Percentiles rank a stretch among this genome's conserved stretches.
Conservation (phyloP, 441 rosid species). For the Pelargonium cotyledonis region DNA sequence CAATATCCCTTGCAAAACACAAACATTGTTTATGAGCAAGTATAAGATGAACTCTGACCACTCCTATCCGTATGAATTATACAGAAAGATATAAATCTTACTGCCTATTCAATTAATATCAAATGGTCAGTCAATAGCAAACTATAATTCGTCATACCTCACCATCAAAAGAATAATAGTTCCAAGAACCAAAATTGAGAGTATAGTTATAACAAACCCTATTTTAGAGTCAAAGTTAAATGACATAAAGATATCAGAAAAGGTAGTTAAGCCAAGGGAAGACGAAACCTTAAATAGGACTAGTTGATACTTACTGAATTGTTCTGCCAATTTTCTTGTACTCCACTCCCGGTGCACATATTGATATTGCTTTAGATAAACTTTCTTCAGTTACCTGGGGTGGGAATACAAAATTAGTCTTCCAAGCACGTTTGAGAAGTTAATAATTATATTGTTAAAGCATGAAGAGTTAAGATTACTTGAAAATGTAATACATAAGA, state of each 20-base stretch:
- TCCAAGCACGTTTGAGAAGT: slow-evolving; percentile 13
- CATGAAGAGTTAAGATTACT: background rate
- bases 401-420: slow-evolving; percentile 20
- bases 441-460: background rate
- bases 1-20: slow-evolving; percentile 51
- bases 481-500: background rate
- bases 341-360: slow-evolving; percentile 80
- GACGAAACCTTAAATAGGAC: background rate
- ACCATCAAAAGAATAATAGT: background rate
- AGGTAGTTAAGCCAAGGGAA: background rate
- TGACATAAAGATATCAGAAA: background rate
- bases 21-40: slow-evolving; percentile 20
- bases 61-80: background rate
- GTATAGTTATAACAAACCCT: background rate
- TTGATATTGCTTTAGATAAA: slow-evolving; percentile 67
- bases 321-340: slow-evolving; percentile 73
- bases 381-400: slow-evolving; percentile 83
- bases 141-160: background rate
- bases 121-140: background rate
- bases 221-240: background rate
- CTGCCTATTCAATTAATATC: slow-evolving; percentile 7
- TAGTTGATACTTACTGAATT: slow-evolving; percentile 59
- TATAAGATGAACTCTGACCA: slow-evolving; percentile 10
- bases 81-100: background rate
- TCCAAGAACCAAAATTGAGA: background rate